Evolutionary conservation across 2,329 filamentous ascomycete genomes (phyloP), one percentile per base, ranked within the genome.

Genomic region (Albophoma yamanashiensis): DNA sequence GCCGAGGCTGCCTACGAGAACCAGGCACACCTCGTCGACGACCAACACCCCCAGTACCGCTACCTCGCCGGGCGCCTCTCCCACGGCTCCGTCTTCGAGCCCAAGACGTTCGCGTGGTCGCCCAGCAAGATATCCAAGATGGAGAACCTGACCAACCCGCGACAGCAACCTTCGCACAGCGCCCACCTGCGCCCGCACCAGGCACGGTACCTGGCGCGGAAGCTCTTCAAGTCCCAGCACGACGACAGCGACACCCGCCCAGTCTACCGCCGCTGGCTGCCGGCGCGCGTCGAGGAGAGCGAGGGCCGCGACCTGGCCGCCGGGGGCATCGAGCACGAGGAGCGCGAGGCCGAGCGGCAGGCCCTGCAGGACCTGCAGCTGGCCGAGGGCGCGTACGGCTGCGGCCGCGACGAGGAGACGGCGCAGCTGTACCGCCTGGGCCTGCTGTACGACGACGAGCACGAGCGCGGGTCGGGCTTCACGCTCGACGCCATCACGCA

Each of bases 391-490:
- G 38, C 14, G 38, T 17, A 31, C 15, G 38, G 1, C 38, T 14
- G 38, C 3, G 22, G 0, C 39, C 15, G 27, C 40, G 39, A 42
- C 14, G 55, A 43, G 25, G 55, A 56, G 12, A 56, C n/a, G 55
- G 55, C n/a, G 36, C 55, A 20, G 25, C 55, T 57, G 36, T 57
- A 27, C 55, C 55, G 34, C 25, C 36, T 57, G n/a, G 55, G 55
- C 39, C 36, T 57, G 15, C 55, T 57, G 22, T 57, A 57, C 39
- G 55, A 57, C 36, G 25, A 57, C 25, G 55, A 57, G 55, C 55
- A 57, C 25, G 25, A 57, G 55, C 55, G 55, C 55, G 55, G 55
- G 38, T 31, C 55, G 39, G 55, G 55, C 55, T 57, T 57, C 55
- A 34, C 39, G 15, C 25, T 57, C 55, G 55, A 43, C 39, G 9